These are phyloP conservation scores for Serendipita sp. DNA, from an alignment of 768 basidiomycete species.

Conservation along the genomic window DNA sequence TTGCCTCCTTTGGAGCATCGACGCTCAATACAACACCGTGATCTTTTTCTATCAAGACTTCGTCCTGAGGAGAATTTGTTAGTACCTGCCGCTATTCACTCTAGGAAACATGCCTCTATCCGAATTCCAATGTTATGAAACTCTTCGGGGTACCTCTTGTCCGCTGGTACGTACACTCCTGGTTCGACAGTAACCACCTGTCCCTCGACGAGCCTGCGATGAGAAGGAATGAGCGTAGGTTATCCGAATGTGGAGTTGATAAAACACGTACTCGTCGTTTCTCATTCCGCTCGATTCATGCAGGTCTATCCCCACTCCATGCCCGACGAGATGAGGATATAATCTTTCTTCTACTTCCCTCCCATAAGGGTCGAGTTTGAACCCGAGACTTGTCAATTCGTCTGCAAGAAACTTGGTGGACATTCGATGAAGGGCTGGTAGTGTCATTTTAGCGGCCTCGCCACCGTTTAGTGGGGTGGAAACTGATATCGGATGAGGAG, in stretches of 20 bases:
- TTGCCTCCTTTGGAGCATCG: constrained; percentile 72
- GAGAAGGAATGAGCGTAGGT: not conserved
- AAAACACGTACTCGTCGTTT: not conserved
- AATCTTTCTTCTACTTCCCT: constrained; percentile 53
- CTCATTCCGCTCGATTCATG: constrained; percentile 52
- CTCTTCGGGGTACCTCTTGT: constrained; percentile 58
- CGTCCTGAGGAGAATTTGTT: constrained; percentile 31
- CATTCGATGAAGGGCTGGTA: constrained; percentile 63
- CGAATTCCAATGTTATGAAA: constrained; percentile 88
- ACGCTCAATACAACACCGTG: constrained; percentile 49
- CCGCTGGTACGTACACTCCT: constrained; percentile 78
- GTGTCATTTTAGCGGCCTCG: constrained; percentile 33
- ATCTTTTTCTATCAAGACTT: constrained; percentile 50
- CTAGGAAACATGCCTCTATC: constrained; percentile 47
- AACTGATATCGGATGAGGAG: not conserved
- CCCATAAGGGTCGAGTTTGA: constrained; percentile 31
- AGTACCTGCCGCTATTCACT: not conserved
- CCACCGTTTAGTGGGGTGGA: not conserved
- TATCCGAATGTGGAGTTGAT: not conserved
- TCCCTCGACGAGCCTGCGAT: constrained; percentile 49
- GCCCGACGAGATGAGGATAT: constrained; percentile 87
- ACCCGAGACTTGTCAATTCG: constrained; percentile 68
- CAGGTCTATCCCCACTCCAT: constrained; percentile 86
- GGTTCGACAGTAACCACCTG: constrained; percentile 93
- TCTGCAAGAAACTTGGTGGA: constrained; percentile 49